Conservation (phyloP, 2,329 filamentous ascomycete genomes). For the Penicillium decumbens region DNA sequence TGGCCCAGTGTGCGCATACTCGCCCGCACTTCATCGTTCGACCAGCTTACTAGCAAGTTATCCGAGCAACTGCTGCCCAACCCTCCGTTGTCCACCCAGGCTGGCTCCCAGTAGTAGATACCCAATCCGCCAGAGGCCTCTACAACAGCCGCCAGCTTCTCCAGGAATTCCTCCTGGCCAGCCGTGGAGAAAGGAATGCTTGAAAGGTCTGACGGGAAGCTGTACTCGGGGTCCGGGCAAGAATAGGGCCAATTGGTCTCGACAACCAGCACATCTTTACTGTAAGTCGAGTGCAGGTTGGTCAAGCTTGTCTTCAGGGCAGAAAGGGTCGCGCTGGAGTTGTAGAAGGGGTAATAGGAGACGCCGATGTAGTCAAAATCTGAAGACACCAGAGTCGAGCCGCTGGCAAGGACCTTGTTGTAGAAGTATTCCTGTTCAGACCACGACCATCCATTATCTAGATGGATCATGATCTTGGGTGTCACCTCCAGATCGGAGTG, state of each 20-base stretch:
- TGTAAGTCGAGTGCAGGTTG: conserved; percentile 58
- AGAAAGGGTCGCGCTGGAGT: conserved; percentile 54
- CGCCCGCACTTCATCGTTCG: conserved; percentile 49
- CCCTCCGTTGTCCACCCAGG: conserved; percentile 62
- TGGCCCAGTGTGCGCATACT: conserved; percentile 55
- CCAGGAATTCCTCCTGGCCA: conserved; percentile 60
- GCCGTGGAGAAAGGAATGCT: conserved; percentile 59
- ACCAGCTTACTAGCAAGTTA: conserved; percentile 58
- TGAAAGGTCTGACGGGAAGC: conserved; percentile 58
- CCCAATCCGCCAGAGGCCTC: conserved; percentile 54
- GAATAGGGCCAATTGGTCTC: conserved; percentile 67
- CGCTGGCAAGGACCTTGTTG: conserved; percentile 51
- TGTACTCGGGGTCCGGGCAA: conserved; percentile 55
- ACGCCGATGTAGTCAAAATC: conserved; percentile 71
- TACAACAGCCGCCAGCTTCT: conserved; percentile 56
- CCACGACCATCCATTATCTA: conserved; percentile 73
- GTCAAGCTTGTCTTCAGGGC: conserved; percentile 53
- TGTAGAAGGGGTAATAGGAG: conserved; percentile 70
- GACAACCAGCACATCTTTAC: conserved; percentile 63
- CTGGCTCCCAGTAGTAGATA: conserved; percentile 70
- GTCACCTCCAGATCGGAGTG: conserved; percentile 54
- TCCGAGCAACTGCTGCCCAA: conserved; percentile 62
- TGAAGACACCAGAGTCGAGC: conserved; percentile 42
- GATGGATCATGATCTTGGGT: conserved; percentile 68
- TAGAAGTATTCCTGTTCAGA: conserved; percentile 63